Base-by-base conservation (phyloP, 2,329 filamentous ascomycete species). In the Coniochaeta ligniaria region DNA sequence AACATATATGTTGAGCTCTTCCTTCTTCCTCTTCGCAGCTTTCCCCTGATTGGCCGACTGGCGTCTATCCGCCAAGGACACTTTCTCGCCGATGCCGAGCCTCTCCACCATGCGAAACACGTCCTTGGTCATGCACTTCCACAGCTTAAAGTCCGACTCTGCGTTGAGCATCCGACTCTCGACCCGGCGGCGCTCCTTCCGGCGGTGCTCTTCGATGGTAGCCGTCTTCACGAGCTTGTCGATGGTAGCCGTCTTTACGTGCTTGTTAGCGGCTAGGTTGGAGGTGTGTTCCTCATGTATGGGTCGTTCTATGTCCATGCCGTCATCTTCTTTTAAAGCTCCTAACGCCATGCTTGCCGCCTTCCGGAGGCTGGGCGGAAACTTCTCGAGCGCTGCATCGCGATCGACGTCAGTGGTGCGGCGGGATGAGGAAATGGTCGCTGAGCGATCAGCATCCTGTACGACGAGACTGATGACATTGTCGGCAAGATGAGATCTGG, bases 71-170 rank as follows among this genome's bases (percentile, higher is more conserved):
- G 28, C 35, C 20, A 38, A 17, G 2, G 54, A 9, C 9, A 6
- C 35, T 31, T 38, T 57, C 9, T 75, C 70, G 59, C 75, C 69
- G 14, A 90, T 76, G 12, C 85, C 82, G 22, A 91, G 73, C 61
- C 76, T 80, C 3, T 73, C 69, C 0, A 88, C 80, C 63, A 87
- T 73, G 1, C 80, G 76, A 66, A 92, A 90, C 14, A 92, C 85
- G 58, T 91, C 82, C 5, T 75, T 70, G 63, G 91, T 84, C 69
- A 93, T 77, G 3, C 88, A 72, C 7, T 83, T 71, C 88, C 89
- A 92, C 11, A 92, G 76, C 58, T 84, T 83, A 22, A 80, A 73
- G 66, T 93, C 90, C 0, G 83, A 83, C 61, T 75, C 66, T 20
- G 86, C 86, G 1, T 67, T 70, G 12, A 75, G 72, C 75, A 93